Percentiles rank a stretch among this genome's conserved stretches.
These are phyloP conservation scores for Populus hybrid DNA, from an alignment of 441 rosid genomes.

Conservation along the genomic window DNA sequence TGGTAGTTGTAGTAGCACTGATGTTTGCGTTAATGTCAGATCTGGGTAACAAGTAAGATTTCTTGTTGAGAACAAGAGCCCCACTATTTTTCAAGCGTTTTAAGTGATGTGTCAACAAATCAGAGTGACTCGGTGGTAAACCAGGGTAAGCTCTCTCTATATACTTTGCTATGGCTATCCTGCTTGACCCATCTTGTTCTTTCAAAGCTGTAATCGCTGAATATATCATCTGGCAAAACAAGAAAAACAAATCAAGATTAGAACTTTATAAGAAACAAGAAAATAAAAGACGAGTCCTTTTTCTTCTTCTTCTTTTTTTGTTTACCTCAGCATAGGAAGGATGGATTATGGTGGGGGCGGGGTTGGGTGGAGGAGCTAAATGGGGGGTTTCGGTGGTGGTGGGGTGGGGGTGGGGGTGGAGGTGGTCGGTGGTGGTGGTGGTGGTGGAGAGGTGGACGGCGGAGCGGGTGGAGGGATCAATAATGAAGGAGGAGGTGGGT, in stretches of 20 bases:
- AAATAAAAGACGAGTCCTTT: not conserved
- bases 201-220: conserved; percentile 69
- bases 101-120: conserved; percentile 61
- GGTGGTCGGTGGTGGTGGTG: too few species aligned
- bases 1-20: not conserved
- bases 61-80: conserved; percentile 57
- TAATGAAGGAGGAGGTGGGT: conserved; percentile 21
- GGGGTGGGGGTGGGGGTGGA: too few species aligned
- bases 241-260: not conserved
- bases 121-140: conserved; percentile 54
- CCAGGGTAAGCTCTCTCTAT: conserved; percentile 51
- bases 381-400: conserved; percentile 9
- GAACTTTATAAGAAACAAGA: not conserved
- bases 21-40: conserved; percentile 24
- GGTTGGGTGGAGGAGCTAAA: conserved; percentile 19
- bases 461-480: conserved; percentile 37
- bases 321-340: conserved; percentile 73
- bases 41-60: conserved; percentile 62
- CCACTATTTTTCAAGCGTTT: conserved; percentile 63
- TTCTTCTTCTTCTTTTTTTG: not conserved
- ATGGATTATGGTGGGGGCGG: conserved; percentile 21
- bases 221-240: conserved; percentile 50
- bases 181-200: conserved; percentile 79
- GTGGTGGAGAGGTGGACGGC: not conserved
- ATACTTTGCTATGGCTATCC: conserved; percentile 67